These are phyloP conservation scores for Stachybotrys chlorohalonatus DNA, from an alignment of 2,329 filamentous ascomycete genomes.

Conservation along the genomic window DNA sequence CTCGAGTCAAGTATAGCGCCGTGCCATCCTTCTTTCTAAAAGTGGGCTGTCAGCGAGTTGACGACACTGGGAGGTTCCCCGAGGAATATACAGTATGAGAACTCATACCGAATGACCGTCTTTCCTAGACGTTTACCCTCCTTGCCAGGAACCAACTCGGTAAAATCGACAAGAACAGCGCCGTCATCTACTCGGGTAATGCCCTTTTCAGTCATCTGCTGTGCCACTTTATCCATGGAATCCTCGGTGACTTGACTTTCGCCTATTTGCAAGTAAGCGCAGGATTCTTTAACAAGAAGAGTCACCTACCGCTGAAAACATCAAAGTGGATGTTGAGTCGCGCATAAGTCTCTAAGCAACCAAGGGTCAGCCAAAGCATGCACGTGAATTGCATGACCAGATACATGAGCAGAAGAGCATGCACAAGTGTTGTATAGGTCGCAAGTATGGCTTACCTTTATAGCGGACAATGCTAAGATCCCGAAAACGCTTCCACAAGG, in stretches of 20 bases:
- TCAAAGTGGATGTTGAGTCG: constrained; percentile 65
- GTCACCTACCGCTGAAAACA: constrained; percentile 37
- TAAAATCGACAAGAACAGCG: constrained; percentile 64
- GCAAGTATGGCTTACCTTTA: constrained; percentile 24
- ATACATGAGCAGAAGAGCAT: neutral
- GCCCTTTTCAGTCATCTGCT: constrained; percentile 52
- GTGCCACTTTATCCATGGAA: constrained; percentile 55
- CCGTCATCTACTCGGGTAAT: constrained; percentile 64
- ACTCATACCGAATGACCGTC: constrained; percentile 48
- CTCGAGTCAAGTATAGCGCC: constrained; percentile 68
- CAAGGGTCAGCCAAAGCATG: neutral
- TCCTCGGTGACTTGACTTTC: constrained; percentile 64
- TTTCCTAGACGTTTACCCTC: constrained; percentile 61
- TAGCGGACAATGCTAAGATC: constrained; percentile 60
- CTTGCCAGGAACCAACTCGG: constrained; percentile 57
- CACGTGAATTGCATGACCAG: neutral
- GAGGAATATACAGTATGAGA: neutral
- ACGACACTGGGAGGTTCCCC: neutral
- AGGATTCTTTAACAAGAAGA: neutral
- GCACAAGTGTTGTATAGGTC: too few relatives aligned
- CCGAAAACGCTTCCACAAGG: constrained; percentile 57
- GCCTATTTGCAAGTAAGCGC: constrained; percentile 35
- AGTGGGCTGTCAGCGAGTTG: neutral
- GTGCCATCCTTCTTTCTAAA: constrained; percentile 59
- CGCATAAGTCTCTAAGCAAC: constrained; percentile 46